Base-by-base conservation (phyloP, 2,329 filamentous ascomycete genomes). In the Ceratocystis alfenasii region DNA sequence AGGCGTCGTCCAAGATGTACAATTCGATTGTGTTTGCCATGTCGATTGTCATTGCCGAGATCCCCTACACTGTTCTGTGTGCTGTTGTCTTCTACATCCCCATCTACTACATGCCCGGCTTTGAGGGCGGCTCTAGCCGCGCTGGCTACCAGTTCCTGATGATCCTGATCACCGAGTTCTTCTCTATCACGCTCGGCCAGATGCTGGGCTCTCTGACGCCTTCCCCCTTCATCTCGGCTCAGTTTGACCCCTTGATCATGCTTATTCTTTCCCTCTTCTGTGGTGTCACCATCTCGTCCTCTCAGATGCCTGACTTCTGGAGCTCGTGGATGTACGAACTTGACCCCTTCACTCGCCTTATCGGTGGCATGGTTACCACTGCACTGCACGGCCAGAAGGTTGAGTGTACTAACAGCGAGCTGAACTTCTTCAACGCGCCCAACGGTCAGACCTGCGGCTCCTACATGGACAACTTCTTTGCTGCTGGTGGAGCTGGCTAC, bases 61-160 rank as follows among this genome's bases (percentile, higher is more conserved):
- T 95, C 73, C 91, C 91, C 0, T 95, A 95, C 79, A 87, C 83
- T 48, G 78, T 95, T 17, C 75, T 96, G 59, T 95, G 90, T 74
- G 86, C 89, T 0, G 84, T 94, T 7, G 79, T 77, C 66, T 95
- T 95, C 80, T 96, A 88, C 79, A 72, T 95, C 1, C 89, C 88
- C 0, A 75, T 95, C 2, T 95, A 95, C 80, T 95, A 87, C 75
- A 87, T 94, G 73, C 88, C 90, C 0, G 89, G 88, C 0, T 84
- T 95, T 73, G 83, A 87, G 70, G 72, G 74, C 2, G 80, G 80
- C 0, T 75, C 84, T 0, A 81, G 79, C 1, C 83, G 89, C 3
- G 89, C 90, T 0, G 91, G 90, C 0, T 94, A 92, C 75, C 89
- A 93, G 73, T 95, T 95, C 80, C 79, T 95, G 73, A 90, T 95